Percentiles rank a stretch among this genome's conserved stretches.
Evolutionary conservation across 345 rosid species (phyloP).

Genomic region (Lumnitzera littorea): DNA sequence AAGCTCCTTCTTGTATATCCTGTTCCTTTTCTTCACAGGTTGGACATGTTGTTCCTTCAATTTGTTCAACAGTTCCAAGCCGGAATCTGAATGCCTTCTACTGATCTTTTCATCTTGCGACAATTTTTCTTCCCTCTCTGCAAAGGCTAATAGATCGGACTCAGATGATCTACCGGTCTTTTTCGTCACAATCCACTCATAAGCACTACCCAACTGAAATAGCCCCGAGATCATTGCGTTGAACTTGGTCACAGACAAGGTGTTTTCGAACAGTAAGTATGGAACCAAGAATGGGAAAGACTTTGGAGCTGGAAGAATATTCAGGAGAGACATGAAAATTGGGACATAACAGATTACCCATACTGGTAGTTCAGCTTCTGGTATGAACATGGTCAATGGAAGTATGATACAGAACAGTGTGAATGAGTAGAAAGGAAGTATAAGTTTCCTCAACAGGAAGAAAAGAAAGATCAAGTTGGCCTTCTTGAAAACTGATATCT

Average conservation of each 20-base stretch:
- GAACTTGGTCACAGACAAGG: constrained; percentile 92
- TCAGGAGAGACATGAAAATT: constrained; percentile 67
- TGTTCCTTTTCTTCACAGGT: constrained; percentile 43
- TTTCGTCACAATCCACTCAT: constrained; percentile 88
- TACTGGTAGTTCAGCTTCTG: constrained; percentile 77
- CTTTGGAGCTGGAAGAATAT: constrained; percentile 76
- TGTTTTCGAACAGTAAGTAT: constrained; percentile 83
- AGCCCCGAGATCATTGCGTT: constrained; percentile 91
- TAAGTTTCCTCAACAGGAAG: constrained; percentile 80
- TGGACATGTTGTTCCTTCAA: constrained; percentile 39
- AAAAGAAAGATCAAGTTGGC: constrained; percentile 73
- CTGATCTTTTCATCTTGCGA: constrained; percentile 44
- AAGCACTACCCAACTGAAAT: constrained; percentile 84
- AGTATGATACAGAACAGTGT: constrained; percentile 84
- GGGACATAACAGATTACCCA: constrained; percentile 90
- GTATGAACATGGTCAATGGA: constrained; percentile 86
- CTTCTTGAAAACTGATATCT: constrained; percentile 71
- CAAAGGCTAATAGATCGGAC: constrained; percentile 65
- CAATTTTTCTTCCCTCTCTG: constrained; percentile 56
- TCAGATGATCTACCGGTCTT: constrained; percentile 86
- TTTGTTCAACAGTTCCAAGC: constrained; percentile 54
- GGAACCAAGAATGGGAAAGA: constrained; percentile 89
- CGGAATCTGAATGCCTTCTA: constrained; percentile 66
- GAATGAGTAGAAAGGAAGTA: constrained; percentile 91
- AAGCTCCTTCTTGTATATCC: constrained; percentile 68